phyloP scores from a whole-genome alignment of 495 filamentous ascomycete genomes.

The Glutinoglossum americanum region DNA sequence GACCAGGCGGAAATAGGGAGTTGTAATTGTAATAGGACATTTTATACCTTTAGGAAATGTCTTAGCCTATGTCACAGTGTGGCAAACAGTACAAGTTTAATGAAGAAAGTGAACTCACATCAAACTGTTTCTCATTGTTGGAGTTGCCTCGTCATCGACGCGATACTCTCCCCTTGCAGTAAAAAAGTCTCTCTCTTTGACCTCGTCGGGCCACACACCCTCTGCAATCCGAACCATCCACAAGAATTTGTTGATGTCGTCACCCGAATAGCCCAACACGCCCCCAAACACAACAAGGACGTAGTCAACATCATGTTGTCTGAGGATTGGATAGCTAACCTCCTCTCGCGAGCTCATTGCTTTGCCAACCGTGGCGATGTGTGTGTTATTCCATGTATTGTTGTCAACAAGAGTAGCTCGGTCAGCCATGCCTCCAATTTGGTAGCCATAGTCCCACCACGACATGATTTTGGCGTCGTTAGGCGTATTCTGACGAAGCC shows the following conservation, averaged over 20 bases:
- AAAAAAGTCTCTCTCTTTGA: conserved; percentile 94
- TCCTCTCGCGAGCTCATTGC: conserved; percentile 96
- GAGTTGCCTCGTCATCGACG: conserved; percentile 84
- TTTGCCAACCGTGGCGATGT: conserved; percentile 98
- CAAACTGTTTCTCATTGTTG: conserved; percentile 95
- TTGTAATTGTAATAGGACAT: conserved; percentile 99
- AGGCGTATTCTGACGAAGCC: conserved; percentile 91
- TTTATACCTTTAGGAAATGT: conserved; percentile 57
- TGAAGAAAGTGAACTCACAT: conserved; percentile 44
- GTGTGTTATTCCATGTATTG: conserved; percentile 99
- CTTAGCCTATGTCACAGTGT: background rate
- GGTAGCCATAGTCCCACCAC: conserved; percentile 99
- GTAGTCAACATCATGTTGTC: conserved; percentile 96
- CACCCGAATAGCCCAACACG: conserved; percentile 92
- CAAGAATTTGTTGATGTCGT: conserved; percentile 99
- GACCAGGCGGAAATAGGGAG: conserved; percentile 73
- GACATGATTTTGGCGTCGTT: conserved; percentile 97
- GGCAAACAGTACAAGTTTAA: conserved; percentile 9
- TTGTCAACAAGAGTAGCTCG: conserved; percentile 95
- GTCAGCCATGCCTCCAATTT: conserved; percentile 99
- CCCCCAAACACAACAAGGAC: conserved; percentile 94
- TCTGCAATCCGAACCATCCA: conserved; percentile 99
- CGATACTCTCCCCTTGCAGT: conserved; percentile 88
- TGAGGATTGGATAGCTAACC: conserved; percentile 94
- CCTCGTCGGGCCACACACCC: conserved; percentile 97